These are phyloP conservation scores for Maudiozyma barnettii DNA, from an alignment of 805 yeast genomes.

Conservation along the genomic window DNA sequence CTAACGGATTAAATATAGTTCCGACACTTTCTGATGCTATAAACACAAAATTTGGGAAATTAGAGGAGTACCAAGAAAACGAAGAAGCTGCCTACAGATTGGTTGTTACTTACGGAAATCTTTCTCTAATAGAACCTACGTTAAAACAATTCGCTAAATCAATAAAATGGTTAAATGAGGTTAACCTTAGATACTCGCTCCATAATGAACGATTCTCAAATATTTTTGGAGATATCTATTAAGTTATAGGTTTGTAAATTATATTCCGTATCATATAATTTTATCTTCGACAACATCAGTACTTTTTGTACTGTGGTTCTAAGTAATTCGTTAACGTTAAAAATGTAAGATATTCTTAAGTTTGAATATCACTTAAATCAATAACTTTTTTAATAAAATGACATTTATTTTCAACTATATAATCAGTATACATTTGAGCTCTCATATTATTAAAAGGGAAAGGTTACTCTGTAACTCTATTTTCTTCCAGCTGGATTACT, in stretches of 20 bases:
- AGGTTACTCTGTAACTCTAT: too few relatives aligned
- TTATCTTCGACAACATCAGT: too few relatives aligned
- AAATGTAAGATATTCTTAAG: too few relatives aligned
- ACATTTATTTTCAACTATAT: too few relatives aligned
- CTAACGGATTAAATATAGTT: slow-evolving; percentile 17
- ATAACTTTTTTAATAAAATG: too few relatives aligned
- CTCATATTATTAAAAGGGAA: too few relatives aligned
- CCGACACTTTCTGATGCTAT: slow-evolving; percentile 26
- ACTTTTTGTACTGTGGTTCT: too few relatives aligned
- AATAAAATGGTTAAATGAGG: slow-evolving; percentile 22
- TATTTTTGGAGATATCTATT: slow-evolving; percentile 7
- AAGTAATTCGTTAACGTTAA: too few relatives aligned
- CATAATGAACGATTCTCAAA: slow-evolving; percentile 18
- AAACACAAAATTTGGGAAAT: slow-evolving; percentile 21
- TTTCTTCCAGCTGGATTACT: too few relatives aligned
- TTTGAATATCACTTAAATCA: too few relatives aligned
- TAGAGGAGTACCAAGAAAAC: slow-evolving; percentile 29
- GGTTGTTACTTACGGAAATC: slow-evolving; percentile 53
- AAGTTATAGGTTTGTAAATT: not conserved
- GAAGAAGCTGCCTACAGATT: slow-evolving; percentile 65
- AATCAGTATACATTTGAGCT: too few relatives aligned
- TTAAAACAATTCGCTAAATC: slow-evolving; percentile 25
- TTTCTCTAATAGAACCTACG: slow-evolving; percentile 30
- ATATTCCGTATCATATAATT: too few relatives aligned
- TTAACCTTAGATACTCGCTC: slow-evolving; percentile 13